These are phyloP conservation scores for Cupressus sempervirens DNA, from an alignment of 75 land plant species.

Conservation along the genomic window DNA sequence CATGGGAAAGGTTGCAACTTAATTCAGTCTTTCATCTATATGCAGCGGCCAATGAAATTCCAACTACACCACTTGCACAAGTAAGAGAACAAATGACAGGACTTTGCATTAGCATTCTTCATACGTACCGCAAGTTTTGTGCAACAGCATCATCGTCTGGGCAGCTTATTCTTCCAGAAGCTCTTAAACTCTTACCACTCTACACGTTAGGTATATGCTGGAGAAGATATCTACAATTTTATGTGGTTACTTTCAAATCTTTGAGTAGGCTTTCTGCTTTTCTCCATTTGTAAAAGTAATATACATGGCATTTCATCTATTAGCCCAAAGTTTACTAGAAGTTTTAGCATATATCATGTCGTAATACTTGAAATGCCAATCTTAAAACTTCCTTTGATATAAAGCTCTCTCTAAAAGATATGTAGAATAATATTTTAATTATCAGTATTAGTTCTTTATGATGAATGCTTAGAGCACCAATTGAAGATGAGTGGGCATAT, in stretches of 20 bases:
- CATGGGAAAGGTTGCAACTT: neutral
- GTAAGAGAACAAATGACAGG: slow-evolving; percentile 66
- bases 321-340: neutral
- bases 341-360: neutral
- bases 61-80: slow-evolving; percentile 62
- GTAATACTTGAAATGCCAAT: neutral
- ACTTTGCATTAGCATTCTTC: slow-evolving; percentile 66
- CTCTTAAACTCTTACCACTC: slow-evolving; percentile 88
- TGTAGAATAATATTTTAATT: neutral
- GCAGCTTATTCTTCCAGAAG: slow-evolving; percentile 97
- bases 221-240: neutral
- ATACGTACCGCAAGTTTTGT: slow-evolving; percentile 85
- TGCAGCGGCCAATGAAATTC: slow-evolving; percentile 74
- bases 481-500: neutral
- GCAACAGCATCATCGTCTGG: slow-evolving; percentile 95
- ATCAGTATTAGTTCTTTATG: neutral
- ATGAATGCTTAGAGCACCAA: neutral
- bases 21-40: slow-evolving; percentile 7
- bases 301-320: neutral
- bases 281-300: neutral
- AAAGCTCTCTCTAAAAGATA: neutral
- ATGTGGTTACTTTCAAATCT: neutral
- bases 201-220: slow-evolving; percentile 77
- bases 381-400: neutral
- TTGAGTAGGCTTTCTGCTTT: neutral